Evolutionary conservation across 2,329 filamentous ascomycete genomes (phyloP).

Genomic region (Karstenula rhodostoma): DNA sequence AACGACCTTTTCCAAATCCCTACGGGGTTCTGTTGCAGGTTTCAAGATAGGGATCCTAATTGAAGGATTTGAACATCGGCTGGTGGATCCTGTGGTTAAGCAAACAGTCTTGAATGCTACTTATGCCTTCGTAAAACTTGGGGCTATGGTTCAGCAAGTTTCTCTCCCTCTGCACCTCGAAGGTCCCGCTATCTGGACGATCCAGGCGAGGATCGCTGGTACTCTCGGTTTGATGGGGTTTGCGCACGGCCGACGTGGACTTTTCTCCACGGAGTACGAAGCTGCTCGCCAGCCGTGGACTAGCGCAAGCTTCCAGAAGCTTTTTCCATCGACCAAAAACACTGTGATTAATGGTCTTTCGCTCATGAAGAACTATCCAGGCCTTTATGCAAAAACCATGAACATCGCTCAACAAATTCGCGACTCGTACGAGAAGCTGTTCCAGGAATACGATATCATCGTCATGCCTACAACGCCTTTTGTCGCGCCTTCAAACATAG

Average conservation of each 20-base stretch:
- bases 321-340: slow-evolving; percentile 59
- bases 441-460: slow-evolving; percentile 51
- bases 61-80: slow-evolving; percentile 35
- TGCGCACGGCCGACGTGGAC: slow-evolving; percentile 30
- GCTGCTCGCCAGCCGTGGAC: slow-evolving; percentile 59
- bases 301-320: slow-evolving; percentile 57
- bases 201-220: slow-evolving; percentile 53
- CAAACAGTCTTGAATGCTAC: slow-evolving; percentile 53
- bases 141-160: slow-evolving; percentile 54
- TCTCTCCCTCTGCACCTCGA: slow-evolving; percentile 43
- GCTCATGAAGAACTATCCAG: slow-evolving; percentile 47
- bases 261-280: slow-evolving; percentile 46
- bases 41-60: slow-evolving; percentile 39
- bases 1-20: slow-evolving; percentile 25
- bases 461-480: slow-evolving; percentile 52
- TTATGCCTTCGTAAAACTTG: slow-evolving; percentile 51
- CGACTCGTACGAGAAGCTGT: slow-evolving; percentile 49
- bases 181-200: slow-evolving; percentile 51
- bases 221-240: slow-evolving; percentile 51
- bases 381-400: slow-evolving; percentile 51
- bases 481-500: slow-evolving; percentile 31
- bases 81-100: slow-evolving; percentile 51
- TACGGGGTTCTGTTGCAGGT: slow-evolving; percentile 26
- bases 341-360: slow-evolving; percentile 55
- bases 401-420: slow-evolving; percentile 51